Conservation (phyloP, 1,139 yeast genomes). For the Candida smagusa region DNA sequence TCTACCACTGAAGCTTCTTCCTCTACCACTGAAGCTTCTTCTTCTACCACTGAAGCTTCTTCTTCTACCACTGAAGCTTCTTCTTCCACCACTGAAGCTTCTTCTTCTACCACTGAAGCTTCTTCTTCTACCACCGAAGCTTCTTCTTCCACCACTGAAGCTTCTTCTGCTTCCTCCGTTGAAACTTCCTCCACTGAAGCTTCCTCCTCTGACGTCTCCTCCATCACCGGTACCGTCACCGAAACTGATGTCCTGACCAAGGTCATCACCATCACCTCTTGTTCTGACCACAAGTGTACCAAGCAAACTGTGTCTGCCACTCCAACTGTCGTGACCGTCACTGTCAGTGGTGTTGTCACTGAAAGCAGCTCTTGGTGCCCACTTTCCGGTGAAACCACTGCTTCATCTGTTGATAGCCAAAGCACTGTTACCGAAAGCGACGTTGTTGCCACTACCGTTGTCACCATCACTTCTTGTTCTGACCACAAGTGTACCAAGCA, state of each 20-base stretch:
- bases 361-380: slow-evolving; percentile 15
- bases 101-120: slow-evolving; percentile 1
- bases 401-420: slow-evolving; percentile 11
- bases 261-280: slow-evolving; percentile 44
- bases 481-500: slow-evolving; percentile 28
- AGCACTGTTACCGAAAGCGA: slow-evolving; percentile 8
- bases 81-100: slow-evolving; percentile 1
- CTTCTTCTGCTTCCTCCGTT: slow-evolving; percentile 1
- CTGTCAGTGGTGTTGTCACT: slow-evolving; percentile 25
- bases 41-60: slow-evolving; percentile 2
- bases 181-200: slow-evolving; percentile 3
- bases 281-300: slow-evolving; percentile 35
- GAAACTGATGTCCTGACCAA: slow-evolving; percentile 19
- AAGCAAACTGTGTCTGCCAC: slow-evolving; percentile 30
- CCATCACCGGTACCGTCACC: slow-evolving; percentile 15
- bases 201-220: not conserved
- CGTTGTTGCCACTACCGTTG: slow-evolving; percentile 20
- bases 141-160: not conserved
- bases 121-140: slow-evolving; percentile 1
- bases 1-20: slow-evolving; percentile 4
- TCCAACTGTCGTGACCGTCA: slow-evolving; percentile 40
- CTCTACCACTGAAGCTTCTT: not conserved
- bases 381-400: slow-evolving; percentile 12
- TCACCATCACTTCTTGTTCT: slow-evolving; percentile 29
- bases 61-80: slow-evolving; percentile 3